These are phyloP conservation scores for Phoenix dactylifera DNA, from an alignment of 176 grass and related monocot genomes.

Conservation along the genomic window DNA sequence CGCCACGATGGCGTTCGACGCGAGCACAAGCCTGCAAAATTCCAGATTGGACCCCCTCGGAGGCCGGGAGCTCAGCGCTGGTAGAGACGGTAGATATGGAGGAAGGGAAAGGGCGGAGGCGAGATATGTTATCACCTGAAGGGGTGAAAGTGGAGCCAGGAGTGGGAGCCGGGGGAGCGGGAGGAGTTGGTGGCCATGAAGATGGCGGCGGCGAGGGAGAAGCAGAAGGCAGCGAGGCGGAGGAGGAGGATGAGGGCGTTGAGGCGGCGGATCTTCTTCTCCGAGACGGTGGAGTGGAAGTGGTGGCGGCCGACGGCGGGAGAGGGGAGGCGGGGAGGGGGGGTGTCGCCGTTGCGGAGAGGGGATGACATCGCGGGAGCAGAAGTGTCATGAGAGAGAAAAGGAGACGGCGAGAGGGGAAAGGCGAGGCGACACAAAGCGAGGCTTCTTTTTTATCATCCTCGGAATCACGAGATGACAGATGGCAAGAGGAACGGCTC, in stretches of 20 bases:
- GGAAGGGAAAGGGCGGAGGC: not conserved
- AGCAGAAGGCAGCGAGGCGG: constrained; percentile 40
- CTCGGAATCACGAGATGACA: too few species aligned
- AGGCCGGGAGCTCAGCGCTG: too few species aligned
- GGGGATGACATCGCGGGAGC: constrained; percentile 26
- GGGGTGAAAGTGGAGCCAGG: constrained; percentile 12
- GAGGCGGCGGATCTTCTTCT: constrained; percentile 32
- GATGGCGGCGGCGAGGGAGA: constrained; percentile 30
- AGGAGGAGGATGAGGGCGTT: constrained; percentile 32
- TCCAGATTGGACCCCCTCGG: too few species aligned
- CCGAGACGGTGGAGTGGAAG: constrained; percentile 28
- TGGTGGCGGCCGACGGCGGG: not conserved
- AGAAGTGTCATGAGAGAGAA: not conserved
- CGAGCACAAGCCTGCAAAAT: constrained; percentile 41
- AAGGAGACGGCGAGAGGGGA: not conserved
- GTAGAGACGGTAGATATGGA: not conserved
- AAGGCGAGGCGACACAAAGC: not conserved
- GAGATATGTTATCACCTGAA: constrained; percentile 7
- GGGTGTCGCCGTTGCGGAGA: constrained; percentile 23
- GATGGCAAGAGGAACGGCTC: too few species aligned
- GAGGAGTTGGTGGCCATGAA: constrained; percentile 24
- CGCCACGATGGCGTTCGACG: constrained; percentile 63
- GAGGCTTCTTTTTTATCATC: too few species aligned
- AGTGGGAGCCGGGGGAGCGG: constrained; percentile 15
- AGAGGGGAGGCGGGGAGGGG: not conserved